Conservation (phyloP, 352 stramenopile species). For the Pythium diclinum region DNA sequence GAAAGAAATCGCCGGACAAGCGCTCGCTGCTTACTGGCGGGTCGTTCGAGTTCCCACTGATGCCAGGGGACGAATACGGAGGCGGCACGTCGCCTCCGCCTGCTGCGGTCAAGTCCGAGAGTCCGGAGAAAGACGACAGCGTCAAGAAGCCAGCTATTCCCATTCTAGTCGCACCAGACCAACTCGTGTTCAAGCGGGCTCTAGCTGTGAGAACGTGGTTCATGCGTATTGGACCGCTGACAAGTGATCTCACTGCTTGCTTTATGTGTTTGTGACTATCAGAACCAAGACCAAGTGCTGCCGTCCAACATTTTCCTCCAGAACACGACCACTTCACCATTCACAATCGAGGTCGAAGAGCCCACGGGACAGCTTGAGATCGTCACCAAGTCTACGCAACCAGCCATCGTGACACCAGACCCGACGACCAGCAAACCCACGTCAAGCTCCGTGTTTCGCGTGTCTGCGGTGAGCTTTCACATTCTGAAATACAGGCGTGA, state of each 20-base stretch:
- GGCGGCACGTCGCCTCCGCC: constrained; percentile 18
- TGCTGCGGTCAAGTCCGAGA: constrained; percentile 20
- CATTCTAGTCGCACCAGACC: constrained; percentile 57
- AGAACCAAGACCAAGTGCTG: constrained; percentile 39
- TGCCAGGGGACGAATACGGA: constrained; percentile 21
- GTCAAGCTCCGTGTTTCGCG: constrained; percentile 30
- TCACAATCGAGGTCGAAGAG: constrained; percentile 62
- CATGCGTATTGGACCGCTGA: too few relatives aligned
- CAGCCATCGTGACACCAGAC: constrained; percentile 11
- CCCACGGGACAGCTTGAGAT: constrained; percentile 52
- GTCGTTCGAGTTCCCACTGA: constrained; percentile 37
- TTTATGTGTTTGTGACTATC: not conserved
- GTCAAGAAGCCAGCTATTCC: constrained; percentile 30
- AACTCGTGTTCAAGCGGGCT: constrained; percentile 64
- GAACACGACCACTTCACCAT: constrained; percentile 57
- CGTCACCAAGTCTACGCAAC: constrained; percentile 35
- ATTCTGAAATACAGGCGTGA: not conserved
- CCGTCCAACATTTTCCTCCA: constrained; percentile 78
- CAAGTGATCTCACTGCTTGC: too few relatives aligned
- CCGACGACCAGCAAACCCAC: not conserved
- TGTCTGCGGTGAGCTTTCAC: constrained; percentile 42
- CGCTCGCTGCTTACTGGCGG: constrained; percentile 27
- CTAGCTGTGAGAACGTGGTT: too few relatives aligned
- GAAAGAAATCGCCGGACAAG: constrained; percentile 47
- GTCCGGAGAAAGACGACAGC: constrained; percentile 29